phyloP scores from a whole-genome alignment of 2,329 filamentous ascomycete species.

The Blastomyces gilchristii region DNA sequence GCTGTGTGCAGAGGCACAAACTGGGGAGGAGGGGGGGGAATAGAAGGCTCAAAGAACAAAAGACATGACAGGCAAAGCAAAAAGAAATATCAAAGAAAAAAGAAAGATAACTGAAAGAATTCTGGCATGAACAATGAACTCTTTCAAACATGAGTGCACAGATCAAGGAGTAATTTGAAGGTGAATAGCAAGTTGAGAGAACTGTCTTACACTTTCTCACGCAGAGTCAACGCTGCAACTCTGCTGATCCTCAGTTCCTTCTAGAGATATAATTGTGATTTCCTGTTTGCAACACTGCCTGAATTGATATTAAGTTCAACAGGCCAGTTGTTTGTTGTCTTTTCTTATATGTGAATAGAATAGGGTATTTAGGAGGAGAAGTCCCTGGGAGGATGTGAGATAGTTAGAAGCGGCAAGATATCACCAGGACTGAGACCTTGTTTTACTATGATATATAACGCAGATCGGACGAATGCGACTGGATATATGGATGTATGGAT shows the following conservation, averaged over 20 bases:
- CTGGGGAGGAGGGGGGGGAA: neutral
- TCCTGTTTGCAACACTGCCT: neutral
- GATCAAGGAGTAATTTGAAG: neutral
- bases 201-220: constrained; percentile 2
- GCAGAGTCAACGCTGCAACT: neutral
- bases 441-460: neutral
- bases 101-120: neutral
- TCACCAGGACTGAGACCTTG: neutral
- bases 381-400: neutral
- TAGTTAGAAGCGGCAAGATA: neutral
- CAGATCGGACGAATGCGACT: neutral
- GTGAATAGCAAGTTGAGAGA: neutral
- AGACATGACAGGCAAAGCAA: neutral
- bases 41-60: neutral
- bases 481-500: neutral
- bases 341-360: neutral
- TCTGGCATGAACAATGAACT: neutral
- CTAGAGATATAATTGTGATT: neutral
- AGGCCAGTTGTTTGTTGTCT: neutral
- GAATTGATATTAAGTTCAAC: neutral
- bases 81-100: neutral
- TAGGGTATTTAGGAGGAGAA: neutral
- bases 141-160: neutral
- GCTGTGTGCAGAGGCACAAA: neutral
- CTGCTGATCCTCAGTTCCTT: neutral